Percentiles rank a stretch among this genome's conserved stretches.
phyloP scores from a whole-genome alignment of 495 filamentous ascomycete species.

The Mytilinidion resinicola region DNA sequence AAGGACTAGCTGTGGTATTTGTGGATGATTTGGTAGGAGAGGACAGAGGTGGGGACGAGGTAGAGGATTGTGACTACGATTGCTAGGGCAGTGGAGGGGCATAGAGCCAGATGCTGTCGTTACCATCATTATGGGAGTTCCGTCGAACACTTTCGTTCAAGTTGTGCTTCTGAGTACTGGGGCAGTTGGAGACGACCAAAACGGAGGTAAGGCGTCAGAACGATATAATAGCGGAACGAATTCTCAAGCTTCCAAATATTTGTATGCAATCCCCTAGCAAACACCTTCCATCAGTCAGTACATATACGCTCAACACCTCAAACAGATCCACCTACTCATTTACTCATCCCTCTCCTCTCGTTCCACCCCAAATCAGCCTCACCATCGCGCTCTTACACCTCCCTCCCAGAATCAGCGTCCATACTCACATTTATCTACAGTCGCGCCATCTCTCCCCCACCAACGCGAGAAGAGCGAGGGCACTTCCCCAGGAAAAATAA shows the following conservation, averaged over 20 bases:
- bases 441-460: background rate
- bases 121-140: too few relatives aligned
- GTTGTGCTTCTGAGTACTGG: background rate
- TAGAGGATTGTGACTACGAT: conserved; percentile 17
- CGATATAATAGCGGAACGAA: background rate
- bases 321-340: too few relatives aligned
- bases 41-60: conserved; percentile 11
- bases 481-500: background rate
- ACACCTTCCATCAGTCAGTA: too few relatives aligned
- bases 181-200: background rate
- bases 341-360: background rate
- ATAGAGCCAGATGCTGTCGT: conserved; percentile 14
- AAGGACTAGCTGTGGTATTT: conserved; percentile 22
- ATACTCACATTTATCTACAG: background rate
- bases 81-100: conserved; percentile 6
- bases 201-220: background rate
- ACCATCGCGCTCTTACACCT: background rate
- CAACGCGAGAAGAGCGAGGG: background rate
- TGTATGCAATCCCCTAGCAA: background rate
- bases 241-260: background rate
- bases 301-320: too few relatives aligned
- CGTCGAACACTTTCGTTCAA: background rate
- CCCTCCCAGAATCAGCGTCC: background rate
- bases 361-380: background rate
- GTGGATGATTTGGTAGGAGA: conserved; percentile 15